Percentiles rank a stretch among this genome's conserved stretches.
phyloP scores from a whole-genome alignment of 768 basidiomycete genomes.

The Pleurotus salmoneostramineus region DNA sequence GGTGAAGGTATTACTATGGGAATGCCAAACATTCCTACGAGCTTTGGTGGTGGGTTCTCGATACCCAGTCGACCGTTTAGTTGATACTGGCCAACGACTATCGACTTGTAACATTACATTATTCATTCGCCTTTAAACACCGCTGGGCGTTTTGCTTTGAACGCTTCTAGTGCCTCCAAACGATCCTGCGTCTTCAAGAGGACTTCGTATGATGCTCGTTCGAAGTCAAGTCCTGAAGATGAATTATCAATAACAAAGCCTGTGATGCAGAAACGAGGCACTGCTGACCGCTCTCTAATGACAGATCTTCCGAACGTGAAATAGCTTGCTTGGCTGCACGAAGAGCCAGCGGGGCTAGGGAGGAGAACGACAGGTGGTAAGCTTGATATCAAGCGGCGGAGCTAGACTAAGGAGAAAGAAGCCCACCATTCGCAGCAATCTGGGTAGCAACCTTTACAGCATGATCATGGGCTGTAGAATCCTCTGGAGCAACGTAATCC shows the following conservation, averaged over 20 bases:
- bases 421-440: conserved; percentile 63
- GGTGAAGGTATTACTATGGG: conserved; percentile 56
- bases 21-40: conserved; percentile 52
- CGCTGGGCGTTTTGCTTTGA: conserved; percentile 78
- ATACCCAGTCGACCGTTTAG: conserved; percentile 39
- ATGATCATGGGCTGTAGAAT: conserved; percentile 59
- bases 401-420: too few relatives aligned
- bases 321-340: conserved; percentile 88
- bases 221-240: conserved; percentile 79
- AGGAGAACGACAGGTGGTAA: neutral
- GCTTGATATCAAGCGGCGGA: too few relatives aligned
- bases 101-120: conserved; percentile 14
- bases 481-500: conserved; percentile 70
- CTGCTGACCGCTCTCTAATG: conserved; percentile 65
- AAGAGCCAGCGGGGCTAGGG: conserved; percentile 76
- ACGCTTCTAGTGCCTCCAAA: conserved; percentile 79
- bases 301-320: conserved; percentile 72
- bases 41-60: conserved; percentile 52
- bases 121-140: conserved; percentile 76
- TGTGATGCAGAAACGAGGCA: neutral
- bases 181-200: conserved; percentile 75
- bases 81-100: conserved; percentile 12
- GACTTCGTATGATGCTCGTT: conserved; percentile 79
- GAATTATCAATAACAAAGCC: neutral
- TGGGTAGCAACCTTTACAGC: conserved; percentile 66